Base-by-base conservation (phyloP, 1,139 yeast species). In the Pneumocystis murina region DNA sequence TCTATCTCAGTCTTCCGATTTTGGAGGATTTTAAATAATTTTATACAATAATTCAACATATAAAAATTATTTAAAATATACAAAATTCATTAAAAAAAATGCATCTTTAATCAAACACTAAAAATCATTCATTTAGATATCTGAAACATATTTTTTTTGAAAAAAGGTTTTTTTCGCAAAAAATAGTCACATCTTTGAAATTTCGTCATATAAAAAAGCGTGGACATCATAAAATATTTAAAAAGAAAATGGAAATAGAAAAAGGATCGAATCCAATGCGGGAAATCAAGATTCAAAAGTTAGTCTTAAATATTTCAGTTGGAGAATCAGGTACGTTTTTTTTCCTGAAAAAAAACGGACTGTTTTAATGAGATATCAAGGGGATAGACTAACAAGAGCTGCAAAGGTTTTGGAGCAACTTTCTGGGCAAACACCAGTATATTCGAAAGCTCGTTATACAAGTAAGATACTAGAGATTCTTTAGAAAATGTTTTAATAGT, bases 391-490 rank as follows among this genome's bases (percentile, higher is more conserved):
- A 81, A 92, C 99, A 84, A 92, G 99, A 88, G 99, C 98, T 76
- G 94, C 98, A 78, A 92, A 92, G 86, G 98, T 92, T 76, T 86
- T 92, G 79, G 99, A 92, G 84, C 98, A 94, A 84, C 87, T 92
- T 77, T 91, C 97, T 74, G 98, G 98, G 90, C 99, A 92, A 84
- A 92, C 98, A 76, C 98, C 98, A 80, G 99, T 92, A 75, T 96
- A 89, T 82, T 91, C 98, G 76, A 92, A 38, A 14, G 39, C 39
- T 8, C 59, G 39, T 17, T 36, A 36, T 36, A 36, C 59, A 5
- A 36, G 41, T 36, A 57, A 17, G 10, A 20, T 7, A 17, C 4
- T 41, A 7, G 17, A 7, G 14, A 17, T 10, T n/a, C 54, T 16
- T 41, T 41, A 17, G 8, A 41, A 17, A 12, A 7, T 12, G 16